phyloP scores from a whole-genome alignment of 768 basidiomycete species.

The Boletus speciosus region DNA sequence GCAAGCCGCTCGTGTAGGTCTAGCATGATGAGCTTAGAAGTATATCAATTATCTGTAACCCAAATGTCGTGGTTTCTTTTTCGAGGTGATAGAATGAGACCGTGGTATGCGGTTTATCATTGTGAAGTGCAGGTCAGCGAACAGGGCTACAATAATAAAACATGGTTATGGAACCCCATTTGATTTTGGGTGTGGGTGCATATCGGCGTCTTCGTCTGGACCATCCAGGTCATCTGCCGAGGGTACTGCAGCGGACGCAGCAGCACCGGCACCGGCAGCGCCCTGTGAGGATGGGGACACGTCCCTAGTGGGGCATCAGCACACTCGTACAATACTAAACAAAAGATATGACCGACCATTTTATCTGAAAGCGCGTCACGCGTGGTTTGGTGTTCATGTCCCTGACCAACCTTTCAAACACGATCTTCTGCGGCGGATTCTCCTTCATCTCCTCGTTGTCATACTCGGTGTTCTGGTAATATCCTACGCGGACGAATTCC shows the following conservation, averaged over 20 bases:
- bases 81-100: not conserved
- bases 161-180: slow-evolving; percentile 24
- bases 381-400: slow-evolving; percentile 90
- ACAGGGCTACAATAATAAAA: not conserved
- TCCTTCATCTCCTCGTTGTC: slow-evolving; percentile 91
- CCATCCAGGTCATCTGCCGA: slow-evolving; percentile 66
- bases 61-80: slow-evolving; percentile 7
- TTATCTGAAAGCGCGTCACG: slow-evolving; percentile 90
- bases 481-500: slow-evolving; percentile 98
- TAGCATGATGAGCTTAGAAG: not conserved
- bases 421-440: slow-evolving; percentile 60
- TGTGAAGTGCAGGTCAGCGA: not conserved
- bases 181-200: slow-evolving; percentile 14
- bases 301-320: slow-evolving; percentile 47
- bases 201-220: slow-evolving; percentile 30
- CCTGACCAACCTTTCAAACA: slow-evolving; percentile 77
- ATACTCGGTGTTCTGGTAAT: slow-evolving; percentile 99
- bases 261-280: slow-evolving; percentile 52
- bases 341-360: slow-evolving; percentile 53
- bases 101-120: slow-evolving; percentile 14
- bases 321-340: not conserved
- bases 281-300: slow-evolving; percentile 49
- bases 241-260: slow-evolving; percentile 68
- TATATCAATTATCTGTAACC: slow-evolving; percentile 17
- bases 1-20: slow-evolving; percentile 43